phyloP scores from a whole-genome alignment of 2,329 filamentous ascomycete species.

The Verticillium zaregamsianum region DNA sequence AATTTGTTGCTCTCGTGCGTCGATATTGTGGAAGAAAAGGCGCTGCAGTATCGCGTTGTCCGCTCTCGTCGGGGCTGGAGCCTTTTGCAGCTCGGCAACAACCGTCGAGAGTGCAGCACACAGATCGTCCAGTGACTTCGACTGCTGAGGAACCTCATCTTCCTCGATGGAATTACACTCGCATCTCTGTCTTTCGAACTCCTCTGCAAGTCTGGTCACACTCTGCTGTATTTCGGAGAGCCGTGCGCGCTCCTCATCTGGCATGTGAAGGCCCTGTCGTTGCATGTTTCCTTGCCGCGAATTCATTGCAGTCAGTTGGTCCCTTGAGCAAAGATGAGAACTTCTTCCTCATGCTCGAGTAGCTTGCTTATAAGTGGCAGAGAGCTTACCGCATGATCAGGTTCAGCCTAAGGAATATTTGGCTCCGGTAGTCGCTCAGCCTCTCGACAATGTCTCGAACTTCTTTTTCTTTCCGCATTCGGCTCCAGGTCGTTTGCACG shows the following conservation, averaged over 20 bases:
- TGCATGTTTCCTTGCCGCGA: background rate
- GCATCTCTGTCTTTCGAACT: background rate
- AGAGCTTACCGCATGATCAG: background rate
- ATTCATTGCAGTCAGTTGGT: background rate
- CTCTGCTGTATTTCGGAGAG: background rate
- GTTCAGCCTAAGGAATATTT: background rate
- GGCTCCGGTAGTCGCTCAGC: background rate
- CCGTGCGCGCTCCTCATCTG: background rate
- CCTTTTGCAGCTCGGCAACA: background rate
- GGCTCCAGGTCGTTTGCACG: background rate
- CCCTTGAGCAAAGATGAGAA: background rate
- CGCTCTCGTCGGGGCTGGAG: background rate
- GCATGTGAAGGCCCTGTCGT: background rate
- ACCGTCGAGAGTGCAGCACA: background rate
- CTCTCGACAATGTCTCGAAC: background rate
- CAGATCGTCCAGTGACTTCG: background rate
- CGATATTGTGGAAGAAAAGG: background rate
- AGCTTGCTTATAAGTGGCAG: background rate
- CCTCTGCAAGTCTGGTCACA: background rate
- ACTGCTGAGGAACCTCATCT: background rate
- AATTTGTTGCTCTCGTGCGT: background rate
- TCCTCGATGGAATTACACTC: background rate
- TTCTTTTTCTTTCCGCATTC: background rate
- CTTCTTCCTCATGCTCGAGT: background rate
- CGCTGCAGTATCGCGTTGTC: background rate